Percentiles rank a stretch among this genome's conserved stretches.
Conservation (phyloP, 768 basidiomycete genomes). For the Tylopilus subfusipes region DNA sequence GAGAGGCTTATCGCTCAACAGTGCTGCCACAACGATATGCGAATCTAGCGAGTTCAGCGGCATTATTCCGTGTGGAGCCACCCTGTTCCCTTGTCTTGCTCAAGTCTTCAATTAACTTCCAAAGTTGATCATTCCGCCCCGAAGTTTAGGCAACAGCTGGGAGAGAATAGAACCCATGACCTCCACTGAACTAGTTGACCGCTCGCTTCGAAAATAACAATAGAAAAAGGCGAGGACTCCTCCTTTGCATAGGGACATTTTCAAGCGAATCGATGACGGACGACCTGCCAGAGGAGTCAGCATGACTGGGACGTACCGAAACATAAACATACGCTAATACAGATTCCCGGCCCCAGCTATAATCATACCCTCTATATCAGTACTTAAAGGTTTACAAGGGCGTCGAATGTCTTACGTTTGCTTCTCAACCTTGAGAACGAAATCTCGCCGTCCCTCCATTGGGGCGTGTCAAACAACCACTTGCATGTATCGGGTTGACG, state of each 20-base stretch:
- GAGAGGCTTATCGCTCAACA: not conserved
- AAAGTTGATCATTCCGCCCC: not conserved
- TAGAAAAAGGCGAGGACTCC: not conserved
- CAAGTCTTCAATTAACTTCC: not conserved
- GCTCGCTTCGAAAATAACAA: not conserved
- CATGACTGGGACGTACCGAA: not conserved
- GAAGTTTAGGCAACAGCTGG: not conserved
- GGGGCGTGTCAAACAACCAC: not conserved
- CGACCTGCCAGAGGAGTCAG: not conserved
- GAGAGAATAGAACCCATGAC: not conserved
- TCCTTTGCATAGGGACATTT: not conserved
- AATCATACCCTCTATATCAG: not conserved
- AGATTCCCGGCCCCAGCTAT: not conserved
- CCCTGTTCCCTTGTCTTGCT: not conserved
- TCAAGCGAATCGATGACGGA: not conserved
- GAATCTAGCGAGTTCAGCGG: not conserved
- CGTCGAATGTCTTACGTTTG: not conserved
- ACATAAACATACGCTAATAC: slow-evolving; percentile 1
- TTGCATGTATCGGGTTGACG: not conserved
- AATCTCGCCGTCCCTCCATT: not conserved
- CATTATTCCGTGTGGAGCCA: not conserved
- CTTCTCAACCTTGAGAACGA: not conserved
- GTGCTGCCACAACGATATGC: not conserved
- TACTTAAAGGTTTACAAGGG: not conserved
- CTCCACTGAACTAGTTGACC: not conserved